Conservation (phyloP, 2,329 filamentous ascomycete species). For the Trichophyton equinum region DNA sequence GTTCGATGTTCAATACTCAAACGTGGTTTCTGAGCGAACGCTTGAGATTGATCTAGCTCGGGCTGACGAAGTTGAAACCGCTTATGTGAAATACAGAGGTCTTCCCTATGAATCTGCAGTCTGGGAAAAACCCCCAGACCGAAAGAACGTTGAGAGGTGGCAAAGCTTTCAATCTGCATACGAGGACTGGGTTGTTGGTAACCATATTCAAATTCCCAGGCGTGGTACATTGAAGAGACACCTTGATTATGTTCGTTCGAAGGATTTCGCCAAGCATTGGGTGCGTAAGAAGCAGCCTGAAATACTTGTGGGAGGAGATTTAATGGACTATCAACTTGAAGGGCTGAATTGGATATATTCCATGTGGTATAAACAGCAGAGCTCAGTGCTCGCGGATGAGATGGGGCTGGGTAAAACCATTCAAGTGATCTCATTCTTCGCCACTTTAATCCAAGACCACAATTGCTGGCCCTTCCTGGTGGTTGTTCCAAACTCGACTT, state of each 20-base stretch:
- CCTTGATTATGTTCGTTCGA: constrained; percentile 52
- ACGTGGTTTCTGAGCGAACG: constrained; percentile 43
- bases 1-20: constrained; percentile 62
- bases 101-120: constrained; percentile 81
- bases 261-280: constrained; percentile 53
- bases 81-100: constrained; percentile 84
- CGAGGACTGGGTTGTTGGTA: constrained; percentile 69
- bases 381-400: constrained; percentile 87
- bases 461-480: constrained; percentile 84
- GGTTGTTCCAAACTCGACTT: constrained; percentile 88
- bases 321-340: constrained; percentile 90
- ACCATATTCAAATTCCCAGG: constrained; percentile 54
- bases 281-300: constrained; percentile 61
- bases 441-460: constrained; percentile 55
- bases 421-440: constrained; percentile 73
- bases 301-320: constrained; percentile 59
- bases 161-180: constrained; percentile 72
- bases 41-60: constrained; percentile 59
- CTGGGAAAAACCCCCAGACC: constrained; percentile 68
- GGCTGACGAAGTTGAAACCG: constrained; percentile 58
- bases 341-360: constrained; percentile 92
- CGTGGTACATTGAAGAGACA: constrained; percentile 49
- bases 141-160: constrained; percentile 54
- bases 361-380: constrained; percentile 71
- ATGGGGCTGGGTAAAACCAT: constrained; percentile 98